These are phyloP conservation scores for Podila verticillata DNA, from an alignment of 192 early-diverging fungal genomes.

Conservation along the genomic window DNA sequence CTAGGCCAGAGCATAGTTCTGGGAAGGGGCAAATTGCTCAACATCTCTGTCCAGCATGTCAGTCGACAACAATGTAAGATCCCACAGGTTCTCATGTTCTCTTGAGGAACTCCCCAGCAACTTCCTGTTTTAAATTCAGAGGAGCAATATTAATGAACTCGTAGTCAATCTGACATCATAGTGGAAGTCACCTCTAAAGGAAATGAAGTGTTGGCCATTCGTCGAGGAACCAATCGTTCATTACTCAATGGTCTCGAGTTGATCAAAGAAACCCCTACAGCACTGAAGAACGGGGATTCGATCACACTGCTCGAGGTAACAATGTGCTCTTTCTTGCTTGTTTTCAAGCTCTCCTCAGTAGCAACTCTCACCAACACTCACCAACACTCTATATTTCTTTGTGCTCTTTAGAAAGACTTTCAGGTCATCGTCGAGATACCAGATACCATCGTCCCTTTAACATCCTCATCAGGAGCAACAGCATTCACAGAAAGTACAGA, in stretches of 20 bases:
- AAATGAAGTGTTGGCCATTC: conserved; percentile 9
- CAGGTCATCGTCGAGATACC: not conserved
- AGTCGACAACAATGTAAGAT: not conserved
- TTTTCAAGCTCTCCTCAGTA: too few relatives aligned
- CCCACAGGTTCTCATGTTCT: too few relatives aligned
- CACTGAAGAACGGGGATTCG: not conserved
- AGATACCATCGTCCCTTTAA: not conserved
- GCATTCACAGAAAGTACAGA: too few relatives aligned
- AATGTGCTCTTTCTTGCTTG: not conserved
- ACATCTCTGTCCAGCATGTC: not conserved
- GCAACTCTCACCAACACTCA: too few relatives aligned
- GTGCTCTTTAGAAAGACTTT: not conserved
- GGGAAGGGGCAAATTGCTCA: not conserved
- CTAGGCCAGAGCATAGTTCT: not conserved
- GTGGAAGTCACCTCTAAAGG: conserved; percentile 14
- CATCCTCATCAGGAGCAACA: too few relatives aligned
- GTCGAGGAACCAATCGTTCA: conserved; percentile 36
- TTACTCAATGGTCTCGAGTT: conserved; percentile 16
- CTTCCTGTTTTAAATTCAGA: too few relatives aligned
- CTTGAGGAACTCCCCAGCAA: too few relatives aligned
- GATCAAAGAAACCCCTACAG: conserved; percentile 7
- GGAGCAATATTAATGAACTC: too few relatives aligned
- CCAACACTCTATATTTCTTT: not conserved
- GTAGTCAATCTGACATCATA: not conserved
- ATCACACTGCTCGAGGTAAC: conserved; percentile 42